phyloP scores from a whole-genome alignment of 441 rosid genomes.

The Raphanus hybrid region DNA sequence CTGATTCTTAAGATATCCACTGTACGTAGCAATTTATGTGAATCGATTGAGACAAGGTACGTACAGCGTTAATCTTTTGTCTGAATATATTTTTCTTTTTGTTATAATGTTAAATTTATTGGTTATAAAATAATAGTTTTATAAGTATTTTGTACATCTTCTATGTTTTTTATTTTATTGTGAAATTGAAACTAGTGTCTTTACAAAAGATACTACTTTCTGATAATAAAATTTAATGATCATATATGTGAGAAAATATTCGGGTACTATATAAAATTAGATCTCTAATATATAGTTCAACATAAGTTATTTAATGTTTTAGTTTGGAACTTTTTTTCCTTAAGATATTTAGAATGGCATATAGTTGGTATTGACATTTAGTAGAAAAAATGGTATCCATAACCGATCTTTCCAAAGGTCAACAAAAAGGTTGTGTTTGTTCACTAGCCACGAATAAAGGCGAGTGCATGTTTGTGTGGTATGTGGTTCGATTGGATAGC shows the following conservation, averaged over 20 bases:
- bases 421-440: conserved; percentile 37
- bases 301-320: background rate
- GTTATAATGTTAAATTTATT: background rate
- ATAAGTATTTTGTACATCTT: background rate
- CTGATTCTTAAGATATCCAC: background rate
- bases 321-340: background rate
- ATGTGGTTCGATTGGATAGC: background rate
- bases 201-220: background rate
- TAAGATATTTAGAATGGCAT: background rate
- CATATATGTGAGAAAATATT: background rate
- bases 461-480: background rate
- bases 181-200: background rate
- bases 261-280: background rate
- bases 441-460: conserved; percentile 28
- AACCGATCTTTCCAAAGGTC: conserved; percentile 25
- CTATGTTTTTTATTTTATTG: background rate
- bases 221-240: background rate
- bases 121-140: background rate
- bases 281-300: background rate
- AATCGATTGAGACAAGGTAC: conserved; percentile 4
- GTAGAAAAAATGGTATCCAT: conserved; percentile 23
- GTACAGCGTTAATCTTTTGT: background rate
- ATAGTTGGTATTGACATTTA: conserved; percentile 35
- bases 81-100: background rate
- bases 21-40: background rate